Evolutionary conservation across 176 grass and related monocot species (phyloP), one percentile per base, ranked within the genome.

Genomic region (Puya raimondii): DNA sequence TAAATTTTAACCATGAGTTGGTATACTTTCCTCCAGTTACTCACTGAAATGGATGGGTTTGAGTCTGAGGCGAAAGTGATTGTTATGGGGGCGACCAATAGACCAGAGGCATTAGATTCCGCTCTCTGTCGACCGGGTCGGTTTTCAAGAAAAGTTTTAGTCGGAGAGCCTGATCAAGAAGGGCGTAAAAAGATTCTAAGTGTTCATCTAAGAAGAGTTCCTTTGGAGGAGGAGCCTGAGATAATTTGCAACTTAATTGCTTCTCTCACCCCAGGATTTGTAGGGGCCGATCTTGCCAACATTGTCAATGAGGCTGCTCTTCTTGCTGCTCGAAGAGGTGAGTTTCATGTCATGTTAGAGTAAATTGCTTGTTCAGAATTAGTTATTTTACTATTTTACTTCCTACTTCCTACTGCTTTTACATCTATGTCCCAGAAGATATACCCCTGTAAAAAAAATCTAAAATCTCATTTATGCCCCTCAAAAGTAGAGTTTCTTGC

Each of bases 41-140:
- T 97, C 67, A 97, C 93, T 0, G 89, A 92, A 82, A 92, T 97
- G 93, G 93, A 97, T 81, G 89, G 93, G 54, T 97, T 97, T 52
- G 84, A 97, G 66, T 92, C 86, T 6, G 93, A 92, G 61, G 78
- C 83, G 64, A 88, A 97, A 92, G 86, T 97, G 73, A 90, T 97
- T 47, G 89, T 97, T 57, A 84, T 97, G 74, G 93, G 82, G 78
- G 93, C 93, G 48, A 97, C 89, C 65, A 97, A 97, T 80, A 86
- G 93, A 23, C 84, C 93, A 58, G 88, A 88, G 67, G 86, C 89
- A 77, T 69, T 97, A 68, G 93, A 92, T 77, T 76, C 84, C 47
- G 93, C 93, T 64, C 79, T 97, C 51, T 91, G 88, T 49, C 79
- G 93, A 47, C 89, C 89, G 52, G 93, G 93, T 59, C 87, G 93